These are phyloP conservation scores for Asparagopsis taxiformis DNA, from an alignment of 31 red algal species.

Conservation along the genomic window DNA sequence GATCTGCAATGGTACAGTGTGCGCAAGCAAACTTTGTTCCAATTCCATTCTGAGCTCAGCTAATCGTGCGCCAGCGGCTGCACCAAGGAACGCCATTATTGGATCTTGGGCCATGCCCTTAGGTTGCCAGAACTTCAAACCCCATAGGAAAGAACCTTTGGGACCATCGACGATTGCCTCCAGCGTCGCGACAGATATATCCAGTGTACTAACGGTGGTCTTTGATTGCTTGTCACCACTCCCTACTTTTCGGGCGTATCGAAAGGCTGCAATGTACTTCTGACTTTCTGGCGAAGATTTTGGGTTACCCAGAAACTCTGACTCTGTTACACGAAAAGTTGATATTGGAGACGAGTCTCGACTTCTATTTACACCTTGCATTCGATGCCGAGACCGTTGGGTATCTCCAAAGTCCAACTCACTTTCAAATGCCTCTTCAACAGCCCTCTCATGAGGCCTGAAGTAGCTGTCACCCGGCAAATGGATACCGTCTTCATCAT, in stretches of 20 bases:
- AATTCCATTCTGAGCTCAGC: constrained; percentile 77
- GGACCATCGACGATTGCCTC: constrained; percentile 78
- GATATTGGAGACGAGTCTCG: constrained; percentile 20
- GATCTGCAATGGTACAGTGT: constrained; percentile 64
- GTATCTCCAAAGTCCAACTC: too few species aligned
- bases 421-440: too few species aligned
- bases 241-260: constrained; percentile 16
- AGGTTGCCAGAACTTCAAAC: constrained; percentile 81
- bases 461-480: neutral
- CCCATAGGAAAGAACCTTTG: constrained; percentile 73
- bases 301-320: constrained; percentile 50
- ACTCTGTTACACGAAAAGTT: constrained; percentile 46
- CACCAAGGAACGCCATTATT: constrained; percentile 81
- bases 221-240: constrained; percentile 5
- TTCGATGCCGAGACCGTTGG: neutral
- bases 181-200: constrained; percentile 69
- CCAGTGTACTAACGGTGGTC: constrained; percentile 19
- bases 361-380: constrained; percentile 4
- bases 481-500: constrained; percentile 18
- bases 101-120: constrained; percentile 74
- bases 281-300: neutral
- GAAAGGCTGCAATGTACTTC: constrained; percentile 58
- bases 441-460: too few species aligned
- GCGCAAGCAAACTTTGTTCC: constrained; percentile 49
- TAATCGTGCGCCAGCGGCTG: constrained; percentile 70